Percentiles rank a stretch among this genome's conserved stretches.
Conservation (phyloP, 1,284 basidiomycete genomes). For the Ustilago shanxiensis region DNA sequence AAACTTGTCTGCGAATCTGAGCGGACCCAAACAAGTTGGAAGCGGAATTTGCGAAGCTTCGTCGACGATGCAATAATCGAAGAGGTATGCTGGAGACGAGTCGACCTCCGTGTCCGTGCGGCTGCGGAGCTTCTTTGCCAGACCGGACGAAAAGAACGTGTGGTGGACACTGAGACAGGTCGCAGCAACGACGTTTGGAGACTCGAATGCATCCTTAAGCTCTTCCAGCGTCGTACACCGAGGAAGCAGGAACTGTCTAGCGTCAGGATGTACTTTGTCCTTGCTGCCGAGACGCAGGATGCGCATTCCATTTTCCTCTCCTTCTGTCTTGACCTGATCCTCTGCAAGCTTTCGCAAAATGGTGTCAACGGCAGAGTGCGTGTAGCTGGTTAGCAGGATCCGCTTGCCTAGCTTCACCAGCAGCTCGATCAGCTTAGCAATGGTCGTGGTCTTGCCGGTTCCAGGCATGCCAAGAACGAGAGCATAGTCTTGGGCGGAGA, state of each 20-base stretch:
- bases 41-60: conserved; percentile 98
- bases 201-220: conserved; percentile 80
- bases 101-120: conserved; percentile 8
- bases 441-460: conserved; percentile 96
- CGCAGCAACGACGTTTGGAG: conserved; percentile 92
- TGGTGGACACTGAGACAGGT: conserved; percentile 94
- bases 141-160: conserved; percentile 76
- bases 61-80: conserved; percentile 98
- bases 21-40: conserved; percentile 92
- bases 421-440: conserved; percentile 85
- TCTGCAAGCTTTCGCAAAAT: conserved; percentile 81
- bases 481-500: conserved; percentile 88
- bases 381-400: conserved; percentile 90
- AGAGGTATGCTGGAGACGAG: conserved; percentile 73
- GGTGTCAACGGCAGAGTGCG: conserved; percentile 97
- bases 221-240: conserved; percentile 72
- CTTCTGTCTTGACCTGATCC: conserved; percentile 72
- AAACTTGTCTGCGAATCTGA: conserved; percentile 89
- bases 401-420: conserved; percentile 85
- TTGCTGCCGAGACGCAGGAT: conserved; percentile 88
- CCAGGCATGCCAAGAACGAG: conserved; percentile 97
- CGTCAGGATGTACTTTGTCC: conserved; percentile 80
- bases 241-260: conserved; percentile 78
- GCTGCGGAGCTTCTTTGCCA: conserved; percentile 73
- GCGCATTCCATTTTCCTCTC: conserved; percentile 22